phyloP scores from a whole-genome alignment of 345 rosid species.

The Noccaea bulbosa region DNA sequence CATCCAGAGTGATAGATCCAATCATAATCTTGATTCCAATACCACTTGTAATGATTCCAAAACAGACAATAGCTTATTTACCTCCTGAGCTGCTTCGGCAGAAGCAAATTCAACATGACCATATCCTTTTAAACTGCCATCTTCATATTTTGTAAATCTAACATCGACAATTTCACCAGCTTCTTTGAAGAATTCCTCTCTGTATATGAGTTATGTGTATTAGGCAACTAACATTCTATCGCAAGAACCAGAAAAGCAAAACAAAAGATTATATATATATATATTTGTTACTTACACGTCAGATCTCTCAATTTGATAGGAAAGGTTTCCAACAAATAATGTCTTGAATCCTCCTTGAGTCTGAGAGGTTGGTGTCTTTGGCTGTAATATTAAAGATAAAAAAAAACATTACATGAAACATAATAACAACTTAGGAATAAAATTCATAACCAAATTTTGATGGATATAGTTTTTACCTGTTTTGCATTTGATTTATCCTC shows the following conservation, averaged over 20 bases:
- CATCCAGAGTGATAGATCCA: constrained; percentile 13
- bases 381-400: constrained; percentile 48
- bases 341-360: constrained; percentile 59
- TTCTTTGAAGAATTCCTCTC: constrained; percentile 69
- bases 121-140: constrained; percentile 62
- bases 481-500: constrained; percentile 42
- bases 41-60: background rate
- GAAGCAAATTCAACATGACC: constrained; percentile 87
- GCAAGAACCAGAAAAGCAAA: background rate
- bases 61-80: constrained; percentile 6
- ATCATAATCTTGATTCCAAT: background rate
- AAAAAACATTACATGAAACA: background rate
- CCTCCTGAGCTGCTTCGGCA: constrained; percentile 71
- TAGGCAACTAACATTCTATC: background rate
- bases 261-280: background rate
- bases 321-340: constrained; percentile 67
- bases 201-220: constrained; percentile 41
- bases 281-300: constrained; percentile 58
- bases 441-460: background rate
- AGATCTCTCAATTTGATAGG: constrained; percentile 52
- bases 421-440: background rate
- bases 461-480: constrained; percentile 30
- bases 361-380: constrained; percentile 52
- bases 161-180: constrained; percentile 75
- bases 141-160: constrained; percentile 54